phyloP scores from a whole-genome alignment of 164 flowering plant species.

The Macadamia tetraphylla region DNA sequence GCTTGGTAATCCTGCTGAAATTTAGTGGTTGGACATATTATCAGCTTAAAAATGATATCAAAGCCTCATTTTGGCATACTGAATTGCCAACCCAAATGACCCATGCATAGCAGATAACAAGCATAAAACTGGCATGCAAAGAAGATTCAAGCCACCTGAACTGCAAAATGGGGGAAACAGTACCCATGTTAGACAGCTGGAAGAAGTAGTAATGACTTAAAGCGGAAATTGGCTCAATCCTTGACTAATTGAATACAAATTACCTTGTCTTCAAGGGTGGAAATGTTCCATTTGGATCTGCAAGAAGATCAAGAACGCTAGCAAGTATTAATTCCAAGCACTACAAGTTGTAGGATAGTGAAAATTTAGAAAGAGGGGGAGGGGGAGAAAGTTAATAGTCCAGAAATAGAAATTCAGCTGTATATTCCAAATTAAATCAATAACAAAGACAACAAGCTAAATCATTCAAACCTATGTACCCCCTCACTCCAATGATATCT shows the following conservation, averaged over 20 bases:
- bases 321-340: neutral
- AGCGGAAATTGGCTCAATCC: neutral
- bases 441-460: neutral
- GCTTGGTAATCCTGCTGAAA: conserved; percentile 47
- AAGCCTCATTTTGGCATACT: conserved; percentile 1
- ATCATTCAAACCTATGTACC: neutral
- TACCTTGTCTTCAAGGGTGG: conserved; percentile 49
- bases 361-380: neutral
- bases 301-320: conserved; percentile 7
- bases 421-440: no score
- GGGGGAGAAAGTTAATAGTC: no score
- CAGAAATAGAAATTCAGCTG: no score
- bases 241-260: neutral
- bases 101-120: no score
- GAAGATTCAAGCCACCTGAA: conserved; percentile 36
- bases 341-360: neutral
- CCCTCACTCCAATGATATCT: neutral
- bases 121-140: conserved; percentile 5
- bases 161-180: conserved; percentile 39
- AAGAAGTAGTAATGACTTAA: neutral
- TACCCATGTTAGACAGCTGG: conserved; percentile 9
- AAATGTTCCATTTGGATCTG: conserved; percentile 53
- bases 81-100: neutral
- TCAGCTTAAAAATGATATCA: conserved; percentile 13
- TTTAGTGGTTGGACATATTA: conserved; percentile 5